Conservation (phyloP, 495 filamentous ascomycete species). For the Penicillium fimorum region DNA sequence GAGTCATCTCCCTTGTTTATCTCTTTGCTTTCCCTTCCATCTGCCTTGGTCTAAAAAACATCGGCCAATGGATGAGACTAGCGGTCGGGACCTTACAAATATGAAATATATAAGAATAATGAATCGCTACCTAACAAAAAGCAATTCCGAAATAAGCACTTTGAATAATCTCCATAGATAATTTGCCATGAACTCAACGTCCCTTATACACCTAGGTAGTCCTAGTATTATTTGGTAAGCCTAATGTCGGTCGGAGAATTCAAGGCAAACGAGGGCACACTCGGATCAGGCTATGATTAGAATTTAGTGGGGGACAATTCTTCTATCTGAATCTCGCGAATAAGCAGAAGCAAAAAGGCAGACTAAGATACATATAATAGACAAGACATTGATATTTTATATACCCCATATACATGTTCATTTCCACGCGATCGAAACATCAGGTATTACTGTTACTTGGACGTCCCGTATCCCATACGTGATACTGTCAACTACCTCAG, state of each 20-base stretch:
- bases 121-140: not conserved
- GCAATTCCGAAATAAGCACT: not conserved
- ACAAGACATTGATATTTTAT: not conserved
- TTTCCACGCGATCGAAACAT: constrained; percentile 5
- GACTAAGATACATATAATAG: not conserved
- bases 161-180: not conserved
- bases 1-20: not conserved
- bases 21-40: not conserved
- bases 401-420: not conserved
- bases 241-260: constrained; percentile 6
- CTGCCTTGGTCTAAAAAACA: not conserved
- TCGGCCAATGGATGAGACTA: not conserved
- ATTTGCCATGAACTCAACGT: not conserved
- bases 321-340: not conserved
- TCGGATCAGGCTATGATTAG: constrained; percentile 9
- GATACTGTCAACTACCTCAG: constrained; percentile 18
- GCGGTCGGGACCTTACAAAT: not conserved
- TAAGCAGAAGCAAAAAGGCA: not conserved
- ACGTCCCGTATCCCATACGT: constrained; percentile 19
- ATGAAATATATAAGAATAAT: not conserved
- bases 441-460: constrained; percentile 23
- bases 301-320: not conserved
- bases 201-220: not conserved
- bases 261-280: constrained; percentile 5
- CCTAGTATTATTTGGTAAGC: not conserved